phyloP scores from a whole-genome alignment of 179 eudicot genomes.

The Silene noctiflora region DNA sequence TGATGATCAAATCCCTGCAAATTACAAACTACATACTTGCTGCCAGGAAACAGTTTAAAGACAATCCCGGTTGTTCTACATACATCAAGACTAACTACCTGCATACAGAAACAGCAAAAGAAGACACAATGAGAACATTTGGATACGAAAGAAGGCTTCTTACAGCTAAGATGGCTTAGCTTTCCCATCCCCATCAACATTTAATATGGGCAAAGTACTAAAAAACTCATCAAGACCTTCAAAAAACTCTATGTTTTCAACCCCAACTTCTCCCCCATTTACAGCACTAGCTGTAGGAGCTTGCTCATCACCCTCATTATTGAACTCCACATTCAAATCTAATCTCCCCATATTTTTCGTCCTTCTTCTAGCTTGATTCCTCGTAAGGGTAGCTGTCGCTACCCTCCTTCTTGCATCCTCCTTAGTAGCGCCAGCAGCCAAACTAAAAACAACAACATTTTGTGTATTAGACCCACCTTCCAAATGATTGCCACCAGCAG shows the following conservation, averaged over 20 bases:
- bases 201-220: slow-evolving; percentile 78
- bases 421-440: slow-evolving; percentile 27
- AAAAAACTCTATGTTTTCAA: slow-evolving; percentile 73
- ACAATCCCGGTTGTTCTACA: slow-evolving; percentile 30
- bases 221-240: slow-evolving; percentile 91
- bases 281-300: slow-evolving; percentile 40
- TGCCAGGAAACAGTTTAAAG: slow-evolving; percentile 23
- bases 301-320: slow-evolving; percentile 58
- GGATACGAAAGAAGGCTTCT: slow-evolving; percentile 26
- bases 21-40: slow-evolving; percentile 32
- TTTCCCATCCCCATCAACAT: slow-evolving; percentile 65
- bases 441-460: slow-evolving; percentile 21
- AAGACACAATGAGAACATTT: slow-evolving; percentile 15
- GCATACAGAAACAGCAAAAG: slow-evolving; percentile 27
- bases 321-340: slow-evolving; percentile 48
- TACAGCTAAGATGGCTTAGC: slow-evolving; percentile 61
- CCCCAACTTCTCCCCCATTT: slow-evolving; percentile 55
- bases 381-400: slow-evolving; percentile 17
- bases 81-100: slow-evolving; percentile 23
- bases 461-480: slow-evolving; percentile 32
- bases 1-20: slow-evolving; percentile 33
- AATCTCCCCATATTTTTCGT: slow-evolving; percentile 37
- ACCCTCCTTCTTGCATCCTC: slow-evolving; percentile 20
- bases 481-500: slow-evolving; percentile 29
- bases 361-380: slow-evolving; percentile 35